Evolutionary conservation across 768 basidiomycete genomes (phyloP).

Genomic region (Coprinopsis marcescibilis): DNA sequence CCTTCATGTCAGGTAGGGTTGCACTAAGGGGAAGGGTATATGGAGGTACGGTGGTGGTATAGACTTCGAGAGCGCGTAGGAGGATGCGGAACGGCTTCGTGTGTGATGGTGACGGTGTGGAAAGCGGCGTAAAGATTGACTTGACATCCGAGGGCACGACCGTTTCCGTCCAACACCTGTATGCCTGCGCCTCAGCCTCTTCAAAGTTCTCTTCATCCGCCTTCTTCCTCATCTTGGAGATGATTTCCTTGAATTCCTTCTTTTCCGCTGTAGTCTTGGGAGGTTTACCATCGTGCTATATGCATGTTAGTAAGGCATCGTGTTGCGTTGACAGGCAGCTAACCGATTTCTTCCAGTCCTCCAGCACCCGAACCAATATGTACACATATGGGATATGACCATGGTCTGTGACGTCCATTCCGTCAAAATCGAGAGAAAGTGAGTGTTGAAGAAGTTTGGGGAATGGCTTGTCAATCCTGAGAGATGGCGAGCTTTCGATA

Average conservation of each 20-base stretch:
- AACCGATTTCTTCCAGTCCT: constrained; percentile 78
- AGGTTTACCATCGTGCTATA: constrained; percentile 60
- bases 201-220: constrained; percentile 96
- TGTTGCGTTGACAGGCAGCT: constrained; percentile 17
- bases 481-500: constrained; percentile 64
- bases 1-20: constrained; percentile 93
- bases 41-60: constrained; percentile 44
- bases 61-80: constrained; percentile 65
- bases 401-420: constrained; percentile 86
- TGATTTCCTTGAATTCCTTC: constrained; percentile 65
- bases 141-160: constrained; percentile 62
- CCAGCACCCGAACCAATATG: constrained; percentile 77
- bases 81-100: constrained; percentile 69
- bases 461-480: constrained; percentile 89
- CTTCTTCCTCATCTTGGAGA: constrained; percentile 65
- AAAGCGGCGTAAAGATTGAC: constrained; percentile 56
- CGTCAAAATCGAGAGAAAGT: constrained; percentile 59
- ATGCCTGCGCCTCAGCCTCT: constrained; percentile 86
- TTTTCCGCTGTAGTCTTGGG: constrained; percentile 62
- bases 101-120: constrained; percentile 18
- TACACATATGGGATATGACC: constrained; percentile 87
- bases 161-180: constrained; percentile 64
- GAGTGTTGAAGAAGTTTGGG: constrained; percentile 74
- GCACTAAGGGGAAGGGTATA: constrained; percentile 78
- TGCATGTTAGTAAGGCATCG: not conserved